These are phyloP conservation scores for Arabis hirsuta DNA, from an alignment of 345 rosid species.

Conservation along the genomic window DNA sequence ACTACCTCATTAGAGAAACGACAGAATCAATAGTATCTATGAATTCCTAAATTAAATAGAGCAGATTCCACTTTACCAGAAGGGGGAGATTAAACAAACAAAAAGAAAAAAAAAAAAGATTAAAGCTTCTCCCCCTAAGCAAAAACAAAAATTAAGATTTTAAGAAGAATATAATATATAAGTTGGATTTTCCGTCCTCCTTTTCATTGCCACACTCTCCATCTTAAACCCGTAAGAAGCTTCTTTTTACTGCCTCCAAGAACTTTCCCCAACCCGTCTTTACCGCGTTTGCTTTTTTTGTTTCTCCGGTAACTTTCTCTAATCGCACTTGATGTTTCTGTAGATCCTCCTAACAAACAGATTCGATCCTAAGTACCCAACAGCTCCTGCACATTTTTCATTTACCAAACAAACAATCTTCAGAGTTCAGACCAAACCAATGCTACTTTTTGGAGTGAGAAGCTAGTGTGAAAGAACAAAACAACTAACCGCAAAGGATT, in stretches of 20 bases:
- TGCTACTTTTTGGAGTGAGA: conserved; percentile 1
- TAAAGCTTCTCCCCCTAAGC: conserved; percentile 9
- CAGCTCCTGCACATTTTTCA: conserved; percentile 68
- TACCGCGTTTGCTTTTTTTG: neutral
- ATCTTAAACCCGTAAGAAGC: conserved; percentile 20
- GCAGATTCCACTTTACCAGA: conserved; percentile 27
- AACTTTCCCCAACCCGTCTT: conserved; percentile 22
- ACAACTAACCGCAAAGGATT: conserved; percentile 84
- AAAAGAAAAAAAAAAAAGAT: neutral
- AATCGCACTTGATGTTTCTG: conserved; percentile 96
- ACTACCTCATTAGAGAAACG: conserved; percentile 1
- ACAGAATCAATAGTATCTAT: conserved; percentile 17
- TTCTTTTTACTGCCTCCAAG: conserved; percentile 26
- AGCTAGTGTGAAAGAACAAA: neutral
- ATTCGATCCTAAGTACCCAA: conserved; percentile 86
- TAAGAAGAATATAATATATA: conserved; percentile 29
- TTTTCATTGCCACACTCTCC: conserved; percentile 2
- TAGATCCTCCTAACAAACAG: conserved; percentile 93
- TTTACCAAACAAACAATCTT: neutral
- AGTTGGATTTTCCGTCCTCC: conserved; percentile 4
- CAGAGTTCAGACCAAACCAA: neutral
- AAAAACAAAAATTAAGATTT: conserved; percentile 8
- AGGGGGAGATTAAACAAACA: conserved; percentile 5
- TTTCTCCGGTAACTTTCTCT: conserved; percentile 30
- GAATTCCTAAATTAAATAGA: conserved; percentile 29